Evolutionary conservation across 2,329 filamentous ascomycete species (phyloP), one percentile per base, ranked within the genome.

Genomic region (Xylariaceae sp.): DNA sequence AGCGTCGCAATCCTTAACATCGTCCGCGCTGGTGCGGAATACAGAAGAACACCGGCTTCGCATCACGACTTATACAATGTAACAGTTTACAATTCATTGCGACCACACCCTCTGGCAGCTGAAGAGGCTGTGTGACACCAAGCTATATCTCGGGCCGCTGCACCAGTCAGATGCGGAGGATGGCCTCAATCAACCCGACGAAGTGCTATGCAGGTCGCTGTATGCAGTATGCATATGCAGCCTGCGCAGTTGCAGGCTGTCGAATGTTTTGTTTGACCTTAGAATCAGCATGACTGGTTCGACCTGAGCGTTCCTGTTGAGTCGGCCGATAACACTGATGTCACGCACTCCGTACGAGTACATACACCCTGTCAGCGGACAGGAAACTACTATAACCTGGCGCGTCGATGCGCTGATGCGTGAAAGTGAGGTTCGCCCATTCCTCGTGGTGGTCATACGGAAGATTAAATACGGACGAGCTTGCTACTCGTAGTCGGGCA

Each of bases 111-210:
- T 37, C 37, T 44, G 23, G 30, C 34, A 63, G 62, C 62, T 60
- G 58, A 62, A 64, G 52, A 48, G 34, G 56, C 39, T 1, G 55
- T 64, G 60, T 15, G 54, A 57, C 59, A 37, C 35, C 39, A 53
- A 59, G 50, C 52, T 55, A 48, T 52, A 30, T 48, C 5, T 56
- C 59, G 54, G 57, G 37, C 48, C 49, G 52, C 52, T 54, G 30
- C 54, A 58, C 59, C 62, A 62, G 54, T 63, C 51, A 57, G 54
- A 59, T 55, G 51, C 23, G n/a, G 7, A 1, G 37, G 48, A 11
- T 34, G 48, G 15, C 34, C 13, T 53, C 15, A n/a, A 17, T 45
- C 52, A 47, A 30, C 44, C 35, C 52, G 44, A 54, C 39, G 35
- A 47, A 23, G n/a, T 44, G 39, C 30, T 34, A 30, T 42, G 44